Percentiles rank a stretch among this genome's conserved stretches.
Evolutionary conservation across 805 yeast species (phyloP).

Genomic region (Candida michaelii): DNA sequence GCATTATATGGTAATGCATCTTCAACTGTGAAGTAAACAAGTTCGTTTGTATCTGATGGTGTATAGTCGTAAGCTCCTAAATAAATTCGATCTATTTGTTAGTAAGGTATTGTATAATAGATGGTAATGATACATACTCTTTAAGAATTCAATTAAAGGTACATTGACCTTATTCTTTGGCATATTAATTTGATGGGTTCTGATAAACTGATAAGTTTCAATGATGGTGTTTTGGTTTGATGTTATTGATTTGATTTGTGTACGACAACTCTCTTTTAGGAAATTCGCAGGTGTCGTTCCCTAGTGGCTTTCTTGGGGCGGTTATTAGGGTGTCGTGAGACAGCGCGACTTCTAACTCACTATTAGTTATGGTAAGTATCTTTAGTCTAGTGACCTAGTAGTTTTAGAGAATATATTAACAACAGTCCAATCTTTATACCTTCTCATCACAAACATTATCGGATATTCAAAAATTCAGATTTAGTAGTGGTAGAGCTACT

Average conservation of each 20-base stretch:
- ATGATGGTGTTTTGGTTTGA: constrained; percentile 4
- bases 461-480: constrained; percentile 68
- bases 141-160: constrained; percentile 45
- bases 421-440: constrained; percentile 44
- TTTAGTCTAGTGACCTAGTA: too few relatives aligned
- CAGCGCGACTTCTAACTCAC: too few relatives aligned
- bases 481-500: constrained; percentile 64
- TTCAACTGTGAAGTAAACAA: constrained; percentile 88
- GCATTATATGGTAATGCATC: constrained; percentile 89
- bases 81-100: constrained; percentile 63
- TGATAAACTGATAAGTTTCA: constrained; percentile 4
- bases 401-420: constrained; percentile 1
- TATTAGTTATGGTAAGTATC: constrained; percentile 2
- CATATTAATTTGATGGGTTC: neutral
- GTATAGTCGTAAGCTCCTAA: constrained; percentile 82
- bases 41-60: constrained; percentile 73
- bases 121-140: constrained; percentile 31
- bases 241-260: constrained; percentile 13
- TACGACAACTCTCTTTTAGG: constrained; percentile 10
- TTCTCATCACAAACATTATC: constrained; percentile 61
- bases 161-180: constrained; percentile 17
- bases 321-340: constrained; percentile 3
- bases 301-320: too few relatives aligned
- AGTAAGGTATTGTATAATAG: constrained; percentile 17
- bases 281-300: constrained; percentile 1